A percentile compares a stretch with the other conserved stretches of the same genome.
Evolutionary conservation across 306 rosid genomes (phyloP).

Genomic region (Malus domestica): ASM211411v1 NC_041805.1:32219001-32219500

Average conservation of each 20-base stretch:
- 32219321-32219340: no score
- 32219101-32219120: background rate
- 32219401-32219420: background rate
- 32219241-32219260: slow-evolving; percentile 41
- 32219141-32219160: slow-evolving; percentile 37
- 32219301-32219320: background rate
- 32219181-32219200: slow-evolving; percentile 31
- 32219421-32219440: background rate
- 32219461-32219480: background rate
- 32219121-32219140: slow-evolving; percentile 46
- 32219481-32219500: background rate
- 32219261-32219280: background rate
- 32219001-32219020: no score
- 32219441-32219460: background rate
- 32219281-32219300: background rate
- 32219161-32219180: slow-evolving; percentile 34
- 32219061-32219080: background rate
- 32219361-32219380: background rate
- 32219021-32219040: no score
- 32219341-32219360: background rate
- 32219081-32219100: background rate
- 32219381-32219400: no score
- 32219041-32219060: no score
- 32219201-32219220: slow-evolving; percentile 54
- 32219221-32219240: slow-evolving; percentile 50